Conservation (phyloP, 2,329 filamentous ascomycete genomes). For the Fusarium sp. region DNA sequence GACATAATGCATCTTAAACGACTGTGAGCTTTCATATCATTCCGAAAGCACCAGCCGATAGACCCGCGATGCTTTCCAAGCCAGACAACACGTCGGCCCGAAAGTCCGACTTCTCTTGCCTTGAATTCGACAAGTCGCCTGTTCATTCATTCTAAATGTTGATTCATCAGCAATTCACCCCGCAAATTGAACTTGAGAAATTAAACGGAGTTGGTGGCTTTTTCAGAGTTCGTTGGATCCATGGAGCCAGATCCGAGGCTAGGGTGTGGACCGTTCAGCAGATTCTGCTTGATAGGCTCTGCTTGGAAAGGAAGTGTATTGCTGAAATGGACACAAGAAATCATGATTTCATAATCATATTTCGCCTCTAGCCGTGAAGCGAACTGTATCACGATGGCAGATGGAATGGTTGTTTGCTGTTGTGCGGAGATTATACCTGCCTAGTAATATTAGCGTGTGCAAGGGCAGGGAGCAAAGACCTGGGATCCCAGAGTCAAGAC, state of each 20-base stretch:
- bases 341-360: not conserved
- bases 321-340: not conserved
- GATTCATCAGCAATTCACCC: conserved; percentile 17
- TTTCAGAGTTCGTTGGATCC: conserved; percentile 13
- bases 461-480: conserved; percentile 35
- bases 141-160: not conserved
- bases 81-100: not conserved
- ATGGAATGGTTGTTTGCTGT: conserved; percentile 20
- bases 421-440: conserved; percentile 44
- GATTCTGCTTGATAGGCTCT: not conserved
- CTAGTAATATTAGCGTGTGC: conserved; percentile 31
- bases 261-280: conserved; percentile 1
- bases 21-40: not conserved
- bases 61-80: not conserved
- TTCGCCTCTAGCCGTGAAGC: conserved; percentile 18
- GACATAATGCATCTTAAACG: not conserved
- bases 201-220: conserved; percentile 32
- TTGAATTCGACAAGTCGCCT: not conserved
- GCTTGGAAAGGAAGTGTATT: not conserved
- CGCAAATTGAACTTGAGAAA: conserved; percentile 33
- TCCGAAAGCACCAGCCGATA: not conserved
- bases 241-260: conserved; percentile 9
- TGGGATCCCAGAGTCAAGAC: conserved; percentile 22
- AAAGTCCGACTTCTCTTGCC: not conserved
- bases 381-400: conserved; percentile 40